Evolutionary conservation across 1,284 basidiomycete genomes (phyloP).

Genomic region (Heterobasidion occidentale): DNA sequence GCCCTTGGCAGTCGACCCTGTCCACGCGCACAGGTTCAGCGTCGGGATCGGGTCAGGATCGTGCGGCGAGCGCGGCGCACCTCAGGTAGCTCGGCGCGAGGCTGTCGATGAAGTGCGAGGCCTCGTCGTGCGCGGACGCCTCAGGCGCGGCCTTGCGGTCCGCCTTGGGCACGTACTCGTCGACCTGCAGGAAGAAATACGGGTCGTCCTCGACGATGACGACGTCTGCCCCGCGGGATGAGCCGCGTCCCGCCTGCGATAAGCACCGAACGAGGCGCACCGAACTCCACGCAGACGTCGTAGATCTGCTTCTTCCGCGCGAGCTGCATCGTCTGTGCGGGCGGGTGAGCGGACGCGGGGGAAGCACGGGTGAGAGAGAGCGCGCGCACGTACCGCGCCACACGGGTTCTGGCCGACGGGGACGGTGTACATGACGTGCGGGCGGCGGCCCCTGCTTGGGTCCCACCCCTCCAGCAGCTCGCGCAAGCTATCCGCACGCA

Average conservation of each 20-base stretch:
- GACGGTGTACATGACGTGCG: conserved; percentile 70
- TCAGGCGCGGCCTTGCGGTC: conserved; percentile 24
- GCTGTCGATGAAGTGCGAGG: conserved; percentile 39
- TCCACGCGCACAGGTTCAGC: background rate
- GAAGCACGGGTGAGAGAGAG: background rate
- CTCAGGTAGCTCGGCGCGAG: conserved; percentile 66
- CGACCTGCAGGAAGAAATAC: conserved; percentile 72
- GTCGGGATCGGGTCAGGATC: conserved; percentile 9
- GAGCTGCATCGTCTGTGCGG: conserved; percentile 50
- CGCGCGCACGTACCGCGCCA: conserved; percentile 44
- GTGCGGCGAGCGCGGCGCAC: conserved; percentile 28
- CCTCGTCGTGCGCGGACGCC: conserved; percentile 17
- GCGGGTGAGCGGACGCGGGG: background rate
- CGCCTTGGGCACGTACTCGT: conserved; percentile 39
- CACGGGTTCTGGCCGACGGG: conserved; percentile 78
- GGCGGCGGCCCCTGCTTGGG: conserved; percentile 51
- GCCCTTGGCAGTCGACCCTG: conserved; percentile 67
- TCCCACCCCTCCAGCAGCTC: conserved; percentile 64
- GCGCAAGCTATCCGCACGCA: conserved; percentile 56
- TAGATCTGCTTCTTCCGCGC: conserved; percentile 75
- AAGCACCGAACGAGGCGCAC: conserved; percentile 19
- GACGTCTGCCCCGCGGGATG: conserved; percentile 33
- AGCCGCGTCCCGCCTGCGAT: background rate
- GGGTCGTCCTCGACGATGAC: conserved; percentile 80
- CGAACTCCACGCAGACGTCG: conserved; percentile 71